phyloP scores from a whole-genome alignment of 208 protist species.

The Herpetomonas muscarum region DNA sequence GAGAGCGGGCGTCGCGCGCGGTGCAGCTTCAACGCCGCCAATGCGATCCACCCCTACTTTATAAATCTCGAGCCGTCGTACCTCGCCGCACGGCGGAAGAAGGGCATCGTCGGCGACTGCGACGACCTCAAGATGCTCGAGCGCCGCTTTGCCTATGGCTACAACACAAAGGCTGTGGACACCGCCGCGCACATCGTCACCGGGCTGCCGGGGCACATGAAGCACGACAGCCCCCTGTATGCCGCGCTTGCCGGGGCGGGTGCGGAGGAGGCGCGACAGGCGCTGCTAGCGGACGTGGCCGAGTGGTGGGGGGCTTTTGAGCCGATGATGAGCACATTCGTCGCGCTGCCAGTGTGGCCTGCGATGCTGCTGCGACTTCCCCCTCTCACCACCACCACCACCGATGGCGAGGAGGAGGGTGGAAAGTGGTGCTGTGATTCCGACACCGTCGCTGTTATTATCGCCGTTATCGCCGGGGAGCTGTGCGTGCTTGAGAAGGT shows the following conservation, averaged over 20 bases:
- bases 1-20: conserved; percentile 2
- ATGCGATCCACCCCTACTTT: conserved; percentile 40
- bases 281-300: background rate
- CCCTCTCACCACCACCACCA: background rate
- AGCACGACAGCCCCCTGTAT: background rate
- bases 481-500: conserved; percentile 25
- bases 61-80: conserved; percentile 32
- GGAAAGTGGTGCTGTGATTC: background rate
- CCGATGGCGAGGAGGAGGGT: background rate
- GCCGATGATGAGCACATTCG: conserved; percentile 20
- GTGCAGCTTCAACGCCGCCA: conserved; percentile 16
- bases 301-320: conserved; percentile 14
- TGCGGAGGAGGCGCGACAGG: background rate
- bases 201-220: background rate
- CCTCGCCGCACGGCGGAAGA: conserved; percentile 17
- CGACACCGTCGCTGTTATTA: conserved; percentile 19
- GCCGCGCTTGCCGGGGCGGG: background rate
- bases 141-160: conserved; percentile 42
- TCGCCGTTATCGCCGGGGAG: conserved; percentile 15
- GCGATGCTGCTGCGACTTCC: conserved; percentile 19
- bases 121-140: conserved; percentile 39
- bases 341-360: conserved; percentile 27
- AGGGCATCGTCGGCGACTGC: conserved; percentile 15
- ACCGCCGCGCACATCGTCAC: conserved; percentile 1
- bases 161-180: conserved; percentile 10